Evolutionary conservation across 2,329 filamentous ascomycete species (phyloP).

Genomic region (Pyrenophora teres): DNA sequence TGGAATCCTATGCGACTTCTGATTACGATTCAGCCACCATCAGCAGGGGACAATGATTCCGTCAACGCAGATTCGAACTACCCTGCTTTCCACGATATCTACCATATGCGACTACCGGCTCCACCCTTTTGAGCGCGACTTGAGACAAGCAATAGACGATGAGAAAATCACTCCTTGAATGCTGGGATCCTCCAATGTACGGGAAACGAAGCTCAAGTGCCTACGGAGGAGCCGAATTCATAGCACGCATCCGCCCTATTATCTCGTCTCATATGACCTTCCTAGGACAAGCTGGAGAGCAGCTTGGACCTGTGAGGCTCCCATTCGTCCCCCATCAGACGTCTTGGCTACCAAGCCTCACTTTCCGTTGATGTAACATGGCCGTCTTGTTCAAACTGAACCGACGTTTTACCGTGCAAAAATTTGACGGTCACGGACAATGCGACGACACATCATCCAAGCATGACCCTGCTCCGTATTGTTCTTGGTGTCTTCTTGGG

Average conservation of each 20-base stretch:
- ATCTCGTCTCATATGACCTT: not conserved
- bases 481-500: not conserved
- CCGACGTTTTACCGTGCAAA: conserved; percentile 11
- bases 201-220: not conserved
- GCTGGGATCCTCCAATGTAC: too few relatives aligned
- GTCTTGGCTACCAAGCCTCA: conserved; percentile 8
- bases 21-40: not conserved
- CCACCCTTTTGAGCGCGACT: not conserved
- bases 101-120: conserved; percentile 1
- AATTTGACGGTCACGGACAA: conserved; percentile 4
- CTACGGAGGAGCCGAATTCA: not conserved
- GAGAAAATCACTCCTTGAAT: too few relatives aligned
- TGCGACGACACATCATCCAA: not conserved
- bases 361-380: conserved; percentile 7
- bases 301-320: not conserved
- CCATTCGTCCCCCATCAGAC: not conserved
- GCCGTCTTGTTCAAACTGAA: not conserved
- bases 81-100: not conserved
- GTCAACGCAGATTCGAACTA: too few relatives aligned
- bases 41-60: too few relatives aligned
- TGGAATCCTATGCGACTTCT: not conserved
- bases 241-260: not conserved
- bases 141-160: too few relatives aligned
- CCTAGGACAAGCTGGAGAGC: not conserved
- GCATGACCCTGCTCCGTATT: not conserved